Conservation (phyloP, 345 rosid genomes). For the Syzygium aqueum region DNA sequence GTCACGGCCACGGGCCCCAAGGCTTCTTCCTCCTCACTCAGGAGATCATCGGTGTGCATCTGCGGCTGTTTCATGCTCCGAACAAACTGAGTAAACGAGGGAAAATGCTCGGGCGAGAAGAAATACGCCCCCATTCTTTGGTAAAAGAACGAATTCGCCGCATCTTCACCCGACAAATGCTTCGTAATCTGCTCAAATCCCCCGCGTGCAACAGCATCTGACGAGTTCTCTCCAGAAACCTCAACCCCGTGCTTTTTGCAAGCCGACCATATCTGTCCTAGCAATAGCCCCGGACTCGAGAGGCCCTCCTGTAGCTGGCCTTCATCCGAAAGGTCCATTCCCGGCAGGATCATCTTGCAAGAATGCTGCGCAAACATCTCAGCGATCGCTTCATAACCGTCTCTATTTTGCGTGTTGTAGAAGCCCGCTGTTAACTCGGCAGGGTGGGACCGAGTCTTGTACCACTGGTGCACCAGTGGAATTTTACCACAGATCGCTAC, state of each 20-base stretch:
- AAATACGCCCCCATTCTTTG: conserved; percentile 97
- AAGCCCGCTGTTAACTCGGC: conserved; percentile 79
- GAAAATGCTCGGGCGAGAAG: conserved; percentile 94
- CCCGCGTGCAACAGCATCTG: conserved; percentile 22
- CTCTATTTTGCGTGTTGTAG: conserved; percentile 44
- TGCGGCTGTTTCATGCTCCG: conserved; percentile 43
- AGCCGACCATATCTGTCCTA: conserved; percentile 42
- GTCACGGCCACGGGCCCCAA: conserved; percentile 12
- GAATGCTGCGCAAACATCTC: conserved; percentile 66
- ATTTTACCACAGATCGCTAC: conserved; percentile 47
- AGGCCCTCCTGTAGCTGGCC: conserved; percentile 33
- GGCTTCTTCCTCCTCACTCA: conserved; percentile 17
- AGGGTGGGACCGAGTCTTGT: conserved; percentile 57
- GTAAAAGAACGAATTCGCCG: conserved; percentile 50
- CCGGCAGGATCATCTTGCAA: conserved; percentile 73
- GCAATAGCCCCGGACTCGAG: conserved; percentile 61
- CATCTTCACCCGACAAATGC: conserved; percentile 26
- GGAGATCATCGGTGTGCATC: conserved; percentile 47
- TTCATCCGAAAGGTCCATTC: conserved; percentile 75
- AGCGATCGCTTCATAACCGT: conserved; percentile 55
- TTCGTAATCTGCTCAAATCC: conserved; percentile 61
- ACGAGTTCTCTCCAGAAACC: conserved; percentile 69
- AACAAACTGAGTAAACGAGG: conserved; percentile 60
- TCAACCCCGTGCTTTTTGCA: conserved; percentile 56
- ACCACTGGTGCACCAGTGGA: conserved; percentile 70